Evolutionary conservation across 495 filamentous ascomycete genomes (phyloP).

Genomic region (Hypoxylon subgilvum): DNA sequence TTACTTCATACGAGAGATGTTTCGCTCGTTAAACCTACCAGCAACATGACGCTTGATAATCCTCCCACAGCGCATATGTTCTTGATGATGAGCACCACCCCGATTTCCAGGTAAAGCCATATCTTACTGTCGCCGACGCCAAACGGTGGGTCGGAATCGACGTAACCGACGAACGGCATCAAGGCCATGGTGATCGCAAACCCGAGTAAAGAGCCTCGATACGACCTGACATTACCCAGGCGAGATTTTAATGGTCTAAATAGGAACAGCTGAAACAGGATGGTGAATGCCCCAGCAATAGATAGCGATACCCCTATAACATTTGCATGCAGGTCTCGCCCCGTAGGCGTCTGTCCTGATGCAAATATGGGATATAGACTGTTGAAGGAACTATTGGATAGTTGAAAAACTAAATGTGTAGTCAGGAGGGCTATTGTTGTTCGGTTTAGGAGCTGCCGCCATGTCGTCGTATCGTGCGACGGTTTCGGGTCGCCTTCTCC

Average conservation of each 20-base stretch:
- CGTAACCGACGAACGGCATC: slow-evolving; percentile 89
- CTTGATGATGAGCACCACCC: slow-evolving; percentile 80
- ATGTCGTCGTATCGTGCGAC: slow-evolving; percentile 49
- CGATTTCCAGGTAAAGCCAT: slow-evolving; percentile 77
- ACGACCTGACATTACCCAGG: slow-evolving; percentile 84
- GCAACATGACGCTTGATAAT: slow-evolving; percentile 82
- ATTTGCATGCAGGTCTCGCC: slow-evolving; percentile 73
- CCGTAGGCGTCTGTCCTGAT: slow-evolving; percentile 72
- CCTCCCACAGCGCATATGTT: slow-evolving; percentile 87
- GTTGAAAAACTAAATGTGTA: slow-evolving; percentile 86
- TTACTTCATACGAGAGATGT: background rate
- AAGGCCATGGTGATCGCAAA: slow-evolving; percentile 82
- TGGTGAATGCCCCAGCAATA: slow-evolving; percentile 81
- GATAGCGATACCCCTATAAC: slow-evolving; percentile 87
- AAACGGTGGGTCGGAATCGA: slow-evolving; percentile 55
- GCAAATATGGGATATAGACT: slow-evolving; percentile 92
- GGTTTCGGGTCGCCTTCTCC: slow-evolving; percentile 39
- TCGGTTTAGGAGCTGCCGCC: slow-evolving; percentile 68
- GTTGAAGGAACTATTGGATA: slow-evolving; percentile 88
- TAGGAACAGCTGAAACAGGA: slow-evolving; percentile 84
- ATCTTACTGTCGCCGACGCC: slow-evolving; percentile 61
- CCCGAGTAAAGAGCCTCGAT: slow-evolving; percentile 77
- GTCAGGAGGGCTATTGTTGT: slow-evolving; percentile 79
- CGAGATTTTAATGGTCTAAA: slow-evolving; percentile 80
- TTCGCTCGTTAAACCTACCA: slow-evolving; percentile 60